A percentile compares a stretch with the other conserved stretches of the same genome.
Evolutionary conservation across 805 yeast genomes (phyloP).

Genomic region (Lachancea meyersii): DNA sequence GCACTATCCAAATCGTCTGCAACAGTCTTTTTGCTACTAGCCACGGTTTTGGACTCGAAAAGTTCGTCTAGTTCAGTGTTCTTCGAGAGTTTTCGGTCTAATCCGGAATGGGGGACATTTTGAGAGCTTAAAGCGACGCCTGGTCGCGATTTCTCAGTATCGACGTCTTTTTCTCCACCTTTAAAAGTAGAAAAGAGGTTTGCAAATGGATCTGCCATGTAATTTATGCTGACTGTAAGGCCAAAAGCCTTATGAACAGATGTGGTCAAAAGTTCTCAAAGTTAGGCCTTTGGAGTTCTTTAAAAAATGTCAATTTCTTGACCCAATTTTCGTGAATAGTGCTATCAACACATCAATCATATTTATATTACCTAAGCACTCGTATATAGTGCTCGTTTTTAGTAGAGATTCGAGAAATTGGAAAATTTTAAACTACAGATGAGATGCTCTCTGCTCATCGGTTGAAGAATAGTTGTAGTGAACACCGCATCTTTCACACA

Average conservation of each 20-base stretch:
- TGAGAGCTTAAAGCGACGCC: neutral
- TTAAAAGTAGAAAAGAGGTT: conserved; percentile 34
- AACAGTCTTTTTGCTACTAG: neutral
- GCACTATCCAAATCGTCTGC: conserved; percentile 22
- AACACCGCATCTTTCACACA: neutral
- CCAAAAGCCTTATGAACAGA: too few relatives aligned
- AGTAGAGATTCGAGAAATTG: too few relatives aligned
- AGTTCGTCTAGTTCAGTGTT: conserved; percentile 2
- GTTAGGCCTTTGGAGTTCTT: neutral
- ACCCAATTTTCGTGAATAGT: neutral
- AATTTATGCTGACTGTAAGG: neutral
- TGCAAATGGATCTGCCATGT: conserved; percentile 39
- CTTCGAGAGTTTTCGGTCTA: neutral
- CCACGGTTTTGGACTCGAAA: neutral
- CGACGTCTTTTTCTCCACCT: conserved; percentile 7
- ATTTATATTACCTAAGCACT: too few relatives aligned
- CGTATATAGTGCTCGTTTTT: neutral
- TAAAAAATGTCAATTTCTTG: neutral
- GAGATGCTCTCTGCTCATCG: neutral
- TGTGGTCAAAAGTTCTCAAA: neutral
- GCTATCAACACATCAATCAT: neutral
- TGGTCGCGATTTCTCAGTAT: neutral
- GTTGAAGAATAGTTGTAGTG: too few relatives aligned
- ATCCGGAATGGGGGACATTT: neutral
- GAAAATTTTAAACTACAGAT: neutral